A percentile compares a stretch with the other conserved stretches of the same genome.
phyloP scores from a whole-genome alignment of 257 asterid species.

The Scutellaria galericulata region DNA sequence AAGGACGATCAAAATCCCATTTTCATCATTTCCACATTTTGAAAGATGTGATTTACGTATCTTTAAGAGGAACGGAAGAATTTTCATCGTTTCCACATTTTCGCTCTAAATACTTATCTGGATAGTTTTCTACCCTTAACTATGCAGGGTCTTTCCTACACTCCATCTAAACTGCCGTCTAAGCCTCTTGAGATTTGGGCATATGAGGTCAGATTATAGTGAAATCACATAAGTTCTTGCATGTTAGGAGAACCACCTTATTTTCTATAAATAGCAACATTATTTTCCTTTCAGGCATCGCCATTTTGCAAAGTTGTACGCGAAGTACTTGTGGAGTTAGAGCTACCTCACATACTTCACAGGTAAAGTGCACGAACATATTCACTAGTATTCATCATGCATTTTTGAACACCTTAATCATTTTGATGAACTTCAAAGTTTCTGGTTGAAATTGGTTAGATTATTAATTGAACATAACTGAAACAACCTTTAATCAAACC shows the following conservation, averaged over 20 bases:
- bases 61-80: not conserved
- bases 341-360: constrained; percentile 89
- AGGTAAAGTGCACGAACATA: constrained; percentile 49
- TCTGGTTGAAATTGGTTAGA: not conserved
- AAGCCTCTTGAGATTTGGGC: constrained; percentile 95
- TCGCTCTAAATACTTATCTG: constrained; percentile 11
- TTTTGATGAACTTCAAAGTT: not conserved
- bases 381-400: too few species aligned
- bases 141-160: constrained; percentile 69
- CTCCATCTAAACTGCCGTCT: constrained; percentile 80
- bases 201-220: constrained; percentile 67
- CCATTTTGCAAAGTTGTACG: constrained; percentile 96
- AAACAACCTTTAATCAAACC: not conserved
- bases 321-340: constrained; percentile 86
- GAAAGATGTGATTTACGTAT: too few species aligned
- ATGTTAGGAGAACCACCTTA: constrained; percentile 3
- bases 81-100: constrained; percentile 1
- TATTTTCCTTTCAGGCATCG: constrained; percentile 61
- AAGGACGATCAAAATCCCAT: not conserved
- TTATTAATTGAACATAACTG: not conserved
- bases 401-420: too few species aligned
- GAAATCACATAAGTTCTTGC: not conserved
- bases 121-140: constrained; percentile 10
- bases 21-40: not conserved
- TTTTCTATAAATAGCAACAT: not conserved